Conservation (phyloP, 2,329 filamentous ascomycete genomes). For the Trichoderma aggressivum region DNA sequence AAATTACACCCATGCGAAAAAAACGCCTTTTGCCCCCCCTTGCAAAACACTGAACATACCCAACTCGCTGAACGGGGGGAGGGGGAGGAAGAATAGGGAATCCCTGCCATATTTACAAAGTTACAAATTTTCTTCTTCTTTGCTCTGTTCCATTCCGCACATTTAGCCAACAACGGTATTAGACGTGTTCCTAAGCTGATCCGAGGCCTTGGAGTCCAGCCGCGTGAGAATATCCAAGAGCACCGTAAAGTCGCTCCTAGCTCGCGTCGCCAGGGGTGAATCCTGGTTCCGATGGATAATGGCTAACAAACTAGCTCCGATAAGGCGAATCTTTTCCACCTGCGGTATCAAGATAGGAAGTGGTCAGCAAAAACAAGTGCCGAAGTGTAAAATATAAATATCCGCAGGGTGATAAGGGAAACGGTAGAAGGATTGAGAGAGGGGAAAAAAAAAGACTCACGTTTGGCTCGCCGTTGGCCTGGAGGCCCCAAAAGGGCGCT, state of each 20-base stretch:
- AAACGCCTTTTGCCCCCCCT: neutral
- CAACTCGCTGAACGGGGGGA: neutral
- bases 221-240: conserved; percentile 40
- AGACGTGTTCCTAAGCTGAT: conserved; percentile 34
- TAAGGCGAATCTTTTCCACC: conserved; percentile 41
- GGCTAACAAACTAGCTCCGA: conserved; percentile 37
- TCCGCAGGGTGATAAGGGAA: neutral
- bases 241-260: conserved; percentile 38
- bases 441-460: conserved; percentile 26
- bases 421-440: neutral
- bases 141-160: neutral
- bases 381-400: neutral
- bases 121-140: neutral
- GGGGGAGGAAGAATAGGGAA: neutral
- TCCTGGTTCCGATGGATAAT: conserved; percentile 38
- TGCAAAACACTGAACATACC: neutral
- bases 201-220: conserved; percentile 43
- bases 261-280: conserved; percentile 37
- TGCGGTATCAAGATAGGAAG: conserved; percentile 18
- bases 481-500: conserved; percentile 41
- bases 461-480: conserved; percentile 40
- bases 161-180: conserved; percentile 17
- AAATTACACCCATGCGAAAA: neutral
- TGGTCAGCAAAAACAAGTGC: neutral
- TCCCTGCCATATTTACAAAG: conserved; percentile 6